Base-by-base conservation (phyloP, 2,329 filamentous ascomycete species). In the Corniculantispora saksenae region DNA sequence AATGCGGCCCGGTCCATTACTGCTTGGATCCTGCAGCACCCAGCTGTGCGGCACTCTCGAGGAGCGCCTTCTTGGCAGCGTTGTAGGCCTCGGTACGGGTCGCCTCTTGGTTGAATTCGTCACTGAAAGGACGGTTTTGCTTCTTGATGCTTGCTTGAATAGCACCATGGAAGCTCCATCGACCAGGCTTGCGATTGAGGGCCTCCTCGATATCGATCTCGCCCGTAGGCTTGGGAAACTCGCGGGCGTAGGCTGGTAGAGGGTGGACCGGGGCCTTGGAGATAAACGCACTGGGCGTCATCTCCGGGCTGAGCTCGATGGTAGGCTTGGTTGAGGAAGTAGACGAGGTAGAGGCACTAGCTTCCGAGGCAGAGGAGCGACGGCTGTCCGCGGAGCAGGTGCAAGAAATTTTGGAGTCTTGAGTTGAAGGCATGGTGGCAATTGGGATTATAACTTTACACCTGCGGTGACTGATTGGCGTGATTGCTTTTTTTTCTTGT, bases 21-120 rank as follows among this genome's bases (percentile, higher is more conserved):
- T 72, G 67, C 29, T 70, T 72, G 62, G 38, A 76, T 76, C 55
- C 48, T 25, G 55, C 27, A 19, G 54, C 25, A 12, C 43, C 40
- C 62, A 64, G 54, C 27, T 47, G 23, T 17, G 55, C 35, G 10
- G 54, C 54, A 21, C 29, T 23, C n/a, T 76, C 76, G 19, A 82
- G 77, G 19, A 86, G 74, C 40, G 83, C 77, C 66, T 72, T 75
- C 78, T 86, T 86, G 32, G 77, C 78, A 43, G 78, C 77, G 61
- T 82, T 81, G 47, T 85, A 76, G 54, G 80, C 78, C 66, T 72
- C 73, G 19, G 74, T 73, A 47, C 77, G 74, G 65, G 74, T 72
- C 54, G 78, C 78, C 54, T 43, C 50, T 75, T 72, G 65, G 75
- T 71, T 45, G 9, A 23, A 13, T 23, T 53, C 53, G 17, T 74